Evolutionary conservation across 805 yeast genomes (phyloP).

Genomic region (Isabelozyma heimii): DNA sequence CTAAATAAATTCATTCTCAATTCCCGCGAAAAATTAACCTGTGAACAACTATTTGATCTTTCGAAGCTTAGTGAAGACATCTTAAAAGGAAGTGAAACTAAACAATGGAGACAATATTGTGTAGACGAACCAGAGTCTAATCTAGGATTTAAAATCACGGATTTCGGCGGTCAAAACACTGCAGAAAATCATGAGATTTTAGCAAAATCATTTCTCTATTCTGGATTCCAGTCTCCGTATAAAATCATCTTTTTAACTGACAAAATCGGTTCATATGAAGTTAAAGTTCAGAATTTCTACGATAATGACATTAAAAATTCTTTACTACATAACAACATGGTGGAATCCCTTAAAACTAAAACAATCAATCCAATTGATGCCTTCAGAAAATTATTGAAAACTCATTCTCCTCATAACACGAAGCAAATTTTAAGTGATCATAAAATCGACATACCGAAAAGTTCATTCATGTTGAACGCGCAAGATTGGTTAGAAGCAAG

Average conservation of each 20-base stretch:
- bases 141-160: slow-evolving; percentile 19
- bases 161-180: slow-evolving; percentile 20
- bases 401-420: slow-evolving; percentile 5
- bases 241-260: slow-evolving; percentile 28
- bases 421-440: slow-evolving; percentile 1
- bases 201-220: slow-evolving; percentile 26
- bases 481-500: not conserved
- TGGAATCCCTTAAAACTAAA: slow-evolving; percentile 4
- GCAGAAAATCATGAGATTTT: slow-evolving; percentile 21
- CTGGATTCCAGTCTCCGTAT: slow-evolving; percentile 25
- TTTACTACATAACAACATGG: slow-evolving; percentile 21
- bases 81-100: slow-evolving; percentile 4
- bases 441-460: slow-evolving; percentile 13
- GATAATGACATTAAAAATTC: slow-evolving; percentile 14
- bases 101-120: slow-evolving; percentile 17
- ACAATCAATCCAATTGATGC: slow-evolving; percentile 8
- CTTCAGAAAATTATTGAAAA: slow-evolving; percentile 11
- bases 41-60: slow-evolving; percentile 17
- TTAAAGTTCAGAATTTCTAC: slow-evolving; percentile 11
- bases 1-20: slow-evolving; percentile 29
- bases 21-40: slow-evolving; percentile 6
- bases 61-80: slow-evolving; percentile 5
- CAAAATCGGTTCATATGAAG: slow-evolving; percentile 15
- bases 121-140: slow-evolving; percentile 8
- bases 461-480: slow-evolving; percentile 13